phyloP scores from a whole-genome alignment of 139 green algal genomes.

The Chlorella ohadii region DNA sequence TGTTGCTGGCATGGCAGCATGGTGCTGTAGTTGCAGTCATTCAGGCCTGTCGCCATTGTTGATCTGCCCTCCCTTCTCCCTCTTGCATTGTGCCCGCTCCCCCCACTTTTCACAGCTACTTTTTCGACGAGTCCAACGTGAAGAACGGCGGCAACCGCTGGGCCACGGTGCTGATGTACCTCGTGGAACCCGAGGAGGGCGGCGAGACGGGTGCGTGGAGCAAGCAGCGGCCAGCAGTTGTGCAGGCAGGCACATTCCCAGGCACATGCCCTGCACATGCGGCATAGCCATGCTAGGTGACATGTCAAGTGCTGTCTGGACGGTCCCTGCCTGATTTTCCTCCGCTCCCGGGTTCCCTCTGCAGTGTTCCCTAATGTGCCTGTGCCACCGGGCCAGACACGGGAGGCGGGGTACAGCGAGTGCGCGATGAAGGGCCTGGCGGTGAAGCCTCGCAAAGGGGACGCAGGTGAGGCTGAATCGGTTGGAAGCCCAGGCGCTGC shows the following conservation, averaged over 20 bases:
- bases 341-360: no score
- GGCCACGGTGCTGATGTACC: constrained; percentile 87
- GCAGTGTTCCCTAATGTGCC: constrained; percentile 55
- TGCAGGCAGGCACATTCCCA: no score
- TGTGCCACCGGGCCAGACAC: constrained; percentile 27
- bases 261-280: no score
- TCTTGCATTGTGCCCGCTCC: no score
- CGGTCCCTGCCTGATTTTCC: no score
- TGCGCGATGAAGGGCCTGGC: constrained; percentile 55
- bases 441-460: constrained; percentile 47
- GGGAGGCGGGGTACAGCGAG: constrained; percentile 41
- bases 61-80: no score
- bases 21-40: not conserved
- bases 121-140: constrained; percentile 2
- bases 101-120: no score
- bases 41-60: no score
- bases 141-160: constrained; percentile 75
- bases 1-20: not conserved
- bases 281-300: no score
- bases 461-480: constrained; percentile 14
- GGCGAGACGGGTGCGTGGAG: constrained; percentile 48
- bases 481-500: not conserved
- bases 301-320: no score
- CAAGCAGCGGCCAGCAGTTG: no score
- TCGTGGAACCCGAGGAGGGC: constrained; percentile 54